These are phyloP conservation scores for Herpetomonas tarakana DNA, from an alignment of 208 protist species.

Conservation along the genomic window DNA sequence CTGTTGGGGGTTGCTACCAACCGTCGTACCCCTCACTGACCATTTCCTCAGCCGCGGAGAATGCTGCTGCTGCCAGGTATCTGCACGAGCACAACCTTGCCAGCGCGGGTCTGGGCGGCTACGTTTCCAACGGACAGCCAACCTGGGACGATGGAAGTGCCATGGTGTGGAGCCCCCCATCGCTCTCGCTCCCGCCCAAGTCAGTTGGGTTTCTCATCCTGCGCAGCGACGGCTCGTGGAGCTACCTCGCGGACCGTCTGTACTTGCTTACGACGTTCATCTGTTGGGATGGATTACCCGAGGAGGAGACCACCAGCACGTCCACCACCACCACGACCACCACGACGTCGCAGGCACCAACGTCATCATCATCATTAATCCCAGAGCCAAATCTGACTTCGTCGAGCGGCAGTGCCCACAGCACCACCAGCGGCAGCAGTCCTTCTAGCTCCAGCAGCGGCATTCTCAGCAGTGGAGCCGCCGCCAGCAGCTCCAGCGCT, in stretches of 20 bases:
- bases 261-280: slow-evolving; percentile 23
- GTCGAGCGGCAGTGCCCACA: too few relatives aligned
- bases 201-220: slow-evolving; percentile 31
- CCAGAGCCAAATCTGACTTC: too few relatives aligned
- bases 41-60: slow-evolving; percentile 27
- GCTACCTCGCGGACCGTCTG: slow-evolving; percentile 10
- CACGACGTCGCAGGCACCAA: slow-evolving; percentile 4
- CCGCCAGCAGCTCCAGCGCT: too few relatives aligned
- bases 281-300: slow-evolving; percentile 25
- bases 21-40: not conserved
- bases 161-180: slow-evolving; percentile 25
- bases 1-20: not conserved
- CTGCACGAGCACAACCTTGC: slow-evolving; percentile 17
- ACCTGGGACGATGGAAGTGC: slow-evolving; percentile 35
- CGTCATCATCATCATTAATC: too few relatives aligned
- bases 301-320: slow-evolving; percentile 10
- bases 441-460: too few relatives aligned
- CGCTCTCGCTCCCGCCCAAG: slow-evolving; percentile 12
- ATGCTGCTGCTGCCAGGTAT: slow-evolving; percentile 29
- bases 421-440: too few relatives aligned
- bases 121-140: slow-evolving; percentile 17
- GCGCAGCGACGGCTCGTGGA: slow-evolving; percentile 32
- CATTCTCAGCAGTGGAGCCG: too few relatives aligned
- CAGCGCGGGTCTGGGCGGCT: slow-evolving; percentile 34
- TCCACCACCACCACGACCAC: slow-evolving; percentile 18